Percentiles rank a stretch among this genome's conserved stretches.
Conservation (phyloP, 148 eudicot genomes). For the Nyssa sinensis region DNA sequence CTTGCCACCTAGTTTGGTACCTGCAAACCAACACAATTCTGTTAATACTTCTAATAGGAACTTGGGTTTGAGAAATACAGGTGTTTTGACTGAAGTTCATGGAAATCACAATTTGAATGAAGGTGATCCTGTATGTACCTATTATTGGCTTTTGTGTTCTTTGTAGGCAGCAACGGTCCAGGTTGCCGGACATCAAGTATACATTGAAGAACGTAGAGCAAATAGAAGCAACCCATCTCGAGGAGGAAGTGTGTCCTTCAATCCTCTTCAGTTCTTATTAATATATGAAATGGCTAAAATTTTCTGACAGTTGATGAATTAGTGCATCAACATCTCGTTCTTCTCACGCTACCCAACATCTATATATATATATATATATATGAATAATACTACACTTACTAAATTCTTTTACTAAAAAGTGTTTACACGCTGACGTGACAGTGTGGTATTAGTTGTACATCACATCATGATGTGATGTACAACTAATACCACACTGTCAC, state of each 20-base stretch:
- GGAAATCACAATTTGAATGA: background rate
- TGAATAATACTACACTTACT: too few species aligned
- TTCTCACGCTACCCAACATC: too few species aligned
- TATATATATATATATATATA: too few species aligned
- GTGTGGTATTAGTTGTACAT: too few species aligned
- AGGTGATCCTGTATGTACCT: background rate
- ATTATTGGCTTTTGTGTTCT: conserved; percentile 11
- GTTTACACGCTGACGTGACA: too few species aligned
- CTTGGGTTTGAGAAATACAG: conserved; percentile 8
- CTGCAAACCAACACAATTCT: conserved; percentile 21
- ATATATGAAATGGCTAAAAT: background rate
- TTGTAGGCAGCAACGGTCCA: conserved; percentile 70
- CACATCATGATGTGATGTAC: too few species aligned
- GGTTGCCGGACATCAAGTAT: conserved; percentile 65
- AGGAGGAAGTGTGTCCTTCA: conserved; percentile 67
- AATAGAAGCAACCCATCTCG: conserved; percentile 58
- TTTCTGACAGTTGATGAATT: background rate
- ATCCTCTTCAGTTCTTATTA: background rate
- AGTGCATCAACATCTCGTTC: background rate
- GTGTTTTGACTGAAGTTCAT: conserved; percentile 10
- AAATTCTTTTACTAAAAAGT: too few species aligned
- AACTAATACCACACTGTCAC: too few species aligned
- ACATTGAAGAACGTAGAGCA: conserved; percentile 79
- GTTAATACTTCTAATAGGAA: conserved; percentile 11
- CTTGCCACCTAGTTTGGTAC: conserved; percentile 24